Conservation (phyloP, 257 asterid genomes). For the Salvia hispanica region DNA sequence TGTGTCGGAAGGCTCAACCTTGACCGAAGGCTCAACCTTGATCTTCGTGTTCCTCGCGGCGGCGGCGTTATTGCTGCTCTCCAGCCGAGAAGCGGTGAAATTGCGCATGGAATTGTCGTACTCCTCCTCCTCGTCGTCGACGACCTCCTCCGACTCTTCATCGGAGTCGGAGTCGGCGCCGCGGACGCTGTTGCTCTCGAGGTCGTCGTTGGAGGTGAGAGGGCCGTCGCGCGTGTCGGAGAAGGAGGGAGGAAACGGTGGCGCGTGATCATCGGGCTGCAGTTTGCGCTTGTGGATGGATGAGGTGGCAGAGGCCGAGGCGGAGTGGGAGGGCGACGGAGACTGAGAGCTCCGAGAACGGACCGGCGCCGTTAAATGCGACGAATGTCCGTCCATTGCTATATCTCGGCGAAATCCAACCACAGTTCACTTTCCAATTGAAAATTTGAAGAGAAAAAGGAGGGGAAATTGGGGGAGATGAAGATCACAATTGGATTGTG, state of each 20-base stretch:
- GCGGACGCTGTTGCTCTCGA: conserved; percentile 95
- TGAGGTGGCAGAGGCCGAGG: conserved; percentile 96
- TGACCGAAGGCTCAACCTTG: conserved; percentile 68
- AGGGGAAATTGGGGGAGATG: neutral
- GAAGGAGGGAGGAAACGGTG: conserved; percentile 79
- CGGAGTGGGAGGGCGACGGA: conserved; percentile 97
- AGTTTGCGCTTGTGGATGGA: conserved; percentile 85
- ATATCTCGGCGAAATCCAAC: conserved; percentile 1
- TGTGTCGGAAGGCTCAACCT: conserved; percentile 59
- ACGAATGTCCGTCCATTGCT: conserved; percentile 44
- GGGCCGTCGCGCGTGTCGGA: conserved; percentile 95
- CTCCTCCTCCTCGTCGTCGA: conserved; percentile 83
- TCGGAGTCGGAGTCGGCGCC: conserved; percentile 93
- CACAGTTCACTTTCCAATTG: neutral
- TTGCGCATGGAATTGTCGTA: conserved; percentile 82
- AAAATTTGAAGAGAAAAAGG: neutral
- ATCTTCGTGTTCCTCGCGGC: conserved; percentile 68
- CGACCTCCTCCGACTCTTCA: conserved; percentile 90
- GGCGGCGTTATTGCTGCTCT: conserved; percentile 45
- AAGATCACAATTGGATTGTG: conserved; percentile 12
- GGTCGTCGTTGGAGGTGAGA: conserved; percentile 88
- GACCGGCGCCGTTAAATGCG: conserved; percentile 72
- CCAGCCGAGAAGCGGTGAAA: conserved; percentile 85
- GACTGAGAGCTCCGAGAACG: conserved; percentile 97
- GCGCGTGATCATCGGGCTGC: conserved; percentile 79